Conservation (phyloP, 2,329 filamentous ascomycete species). For the Colletotrichum theobromicola region DNA sequence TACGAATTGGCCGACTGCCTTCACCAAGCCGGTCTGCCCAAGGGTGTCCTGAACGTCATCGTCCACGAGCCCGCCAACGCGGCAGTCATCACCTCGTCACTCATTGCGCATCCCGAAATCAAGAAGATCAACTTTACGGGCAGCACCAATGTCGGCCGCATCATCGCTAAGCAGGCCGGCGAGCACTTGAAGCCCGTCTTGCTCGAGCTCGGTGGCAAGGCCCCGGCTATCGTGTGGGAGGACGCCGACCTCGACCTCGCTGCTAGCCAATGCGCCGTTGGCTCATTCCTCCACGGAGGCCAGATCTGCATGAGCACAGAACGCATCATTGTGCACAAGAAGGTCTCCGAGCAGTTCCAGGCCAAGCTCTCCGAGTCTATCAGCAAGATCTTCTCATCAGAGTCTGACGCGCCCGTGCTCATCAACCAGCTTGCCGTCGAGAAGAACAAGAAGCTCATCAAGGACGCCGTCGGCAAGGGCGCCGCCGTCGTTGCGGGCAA, state of each 20-base stretch:
- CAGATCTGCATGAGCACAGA: slow-evolving; percentile 91
- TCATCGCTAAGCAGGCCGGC: slow-evolving; percentile 73
- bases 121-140: slow-evolving; percentile 91
- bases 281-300: slow-evolving; percentile 75
- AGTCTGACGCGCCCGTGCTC: slow-evolving; percentile 70
- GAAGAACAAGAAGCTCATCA: slow-evolving; percentile 63
- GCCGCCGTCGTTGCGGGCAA: slow-evolving; percentile 50
- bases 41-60: slow-evolving; percentile 76
- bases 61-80: slow-evolving; percentile 71
- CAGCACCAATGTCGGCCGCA: slow-evolving; percentile 73
- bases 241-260: slow-evolving; percentile 80
- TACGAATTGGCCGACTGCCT: slow-evolving; percentile 68
- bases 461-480: slow-evolving; percentile 70
- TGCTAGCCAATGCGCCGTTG: slow-evolving; percentile 70
- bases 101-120: slow-evolving; percentile 71
- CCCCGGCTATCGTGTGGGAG: slow-evolving; percentile 77
- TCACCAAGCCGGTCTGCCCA: slow-evolving; percentile 77
- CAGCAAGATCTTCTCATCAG: slow-evolving; percentile 52
- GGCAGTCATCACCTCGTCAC: slow-evolving; percentile 65
- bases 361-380: slow-evolving; percentile 44
- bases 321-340: slow-evolving; percentile 65
- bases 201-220: slow-evolving; percentile 85
- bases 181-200: slow-evolving; percentile 79
- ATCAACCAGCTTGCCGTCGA: slow-evolving; percentile 69
- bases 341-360: slow-evolving; percentile 51